Conservation (phyloP, 106 monocot species). For the Apostasia ramifera region DNA sequence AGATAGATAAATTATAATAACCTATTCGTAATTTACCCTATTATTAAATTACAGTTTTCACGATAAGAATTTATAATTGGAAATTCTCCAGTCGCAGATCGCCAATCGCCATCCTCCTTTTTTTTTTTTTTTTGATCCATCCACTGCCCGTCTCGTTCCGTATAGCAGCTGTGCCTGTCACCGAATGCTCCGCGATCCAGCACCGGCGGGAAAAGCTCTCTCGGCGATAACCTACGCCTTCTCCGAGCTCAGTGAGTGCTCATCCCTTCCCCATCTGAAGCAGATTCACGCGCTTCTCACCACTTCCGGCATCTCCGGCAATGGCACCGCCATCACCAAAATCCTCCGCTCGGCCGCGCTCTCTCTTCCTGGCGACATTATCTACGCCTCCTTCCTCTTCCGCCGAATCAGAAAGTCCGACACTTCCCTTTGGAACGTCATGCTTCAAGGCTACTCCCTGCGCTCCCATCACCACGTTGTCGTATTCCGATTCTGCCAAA, state of each 20-base stretch:
- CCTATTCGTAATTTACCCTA: too few relatives aligned
- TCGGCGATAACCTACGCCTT: neutral
- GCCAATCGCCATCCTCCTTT: too few relatives aligned
- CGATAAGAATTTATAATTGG: too few relatives aligned
- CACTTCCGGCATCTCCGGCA: conserved; percentile 17
- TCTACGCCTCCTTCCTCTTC: conserved; percentile 18
- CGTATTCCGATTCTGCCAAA: conserved; percentile 19
- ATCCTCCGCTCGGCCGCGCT: conserved; percentile 17
- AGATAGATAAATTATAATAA: too few relatives aligned
- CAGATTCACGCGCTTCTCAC: conserved; percentile 23
- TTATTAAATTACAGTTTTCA: too few relatives aligned
- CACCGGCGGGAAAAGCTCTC: too few relatives aligned
- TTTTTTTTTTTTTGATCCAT: too few relatives aligned
- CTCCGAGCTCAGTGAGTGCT: neutral
- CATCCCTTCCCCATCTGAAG: conserved; percentile 3
- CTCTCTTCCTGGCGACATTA: conserved; percentile 7
- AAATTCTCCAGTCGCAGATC: too few relatives aligned
- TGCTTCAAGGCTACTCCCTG: conserved; percentile 22
- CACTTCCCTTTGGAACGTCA: conserved; percentile 29
- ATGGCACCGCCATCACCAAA: conserved; percentile 22
- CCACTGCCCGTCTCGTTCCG: too few relatives aligned
- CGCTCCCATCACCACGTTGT: conserved; percentile 13
- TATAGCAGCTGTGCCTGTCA: too few relatives aligned
- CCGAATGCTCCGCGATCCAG: too few relatives aligned
- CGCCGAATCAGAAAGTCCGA: conserved; percentile 6